Conservation (phyloP, 2,329 filamentous ascomycete species). For the Shiraia bambusicola region DNA sequence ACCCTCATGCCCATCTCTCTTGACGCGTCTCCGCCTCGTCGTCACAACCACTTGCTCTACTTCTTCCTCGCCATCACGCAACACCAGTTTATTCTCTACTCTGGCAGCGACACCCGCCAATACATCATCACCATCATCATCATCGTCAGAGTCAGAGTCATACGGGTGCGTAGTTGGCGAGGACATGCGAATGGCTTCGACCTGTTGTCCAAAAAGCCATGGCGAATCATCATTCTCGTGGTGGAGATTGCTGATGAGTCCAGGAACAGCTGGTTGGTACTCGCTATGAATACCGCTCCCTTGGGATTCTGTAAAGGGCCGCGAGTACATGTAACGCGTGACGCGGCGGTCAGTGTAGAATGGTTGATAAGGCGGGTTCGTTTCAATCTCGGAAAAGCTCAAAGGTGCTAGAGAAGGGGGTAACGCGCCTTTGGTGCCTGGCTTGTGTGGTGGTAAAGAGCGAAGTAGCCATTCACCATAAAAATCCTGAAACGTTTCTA, state of each 20-base stretch:
- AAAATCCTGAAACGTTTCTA: constrained; percentile 21
- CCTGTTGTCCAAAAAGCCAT: constrained; percentile 58
- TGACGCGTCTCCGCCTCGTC: constrained; percentile 66
- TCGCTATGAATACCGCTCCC: constrained; percentile 31
- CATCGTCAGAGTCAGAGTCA: constrained; percentile 38
- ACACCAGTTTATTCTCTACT: constrained; percentile 49
- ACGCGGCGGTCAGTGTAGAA: constrained; percentile 92
- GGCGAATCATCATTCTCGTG: constrained; percentile 36
- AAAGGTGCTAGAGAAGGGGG: constrained; percentile 50
- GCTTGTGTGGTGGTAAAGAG: constrained; percentile 29
- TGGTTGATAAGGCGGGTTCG: constrained; percentile 90
- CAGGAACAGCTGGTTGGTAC: constrained; percentile 19
- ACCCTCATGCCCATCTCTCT: constrained; percentile 54
- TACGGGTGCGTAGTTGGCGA: constrained; percentile 41
- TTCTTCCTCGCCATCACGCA: constrained; percentile 56
- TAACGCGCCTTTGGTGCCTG: constrained; percentile 10
- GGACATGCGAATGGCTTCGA: constrained; percentile 51
- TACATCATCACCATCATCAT: too few species aligned
- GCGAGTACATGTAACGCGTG: constrained; percentile 68
- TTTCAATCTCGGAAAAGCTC: constrained; percentile 84
- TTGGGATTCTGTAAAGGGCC: constrained; percentile 21
- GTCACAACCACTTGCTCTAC: constrained; percentile 81
- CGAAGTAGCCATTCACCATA: constrained; percentile 42
- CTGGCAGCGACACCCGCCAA: constrained; percentile 53
- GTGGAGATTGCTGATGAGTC: constrained; percentile 33